Percentiles rank a stretch among this genome's conserved stretches.
Conservation (phyloP, 2,329 filamentous ascomycete genomes). For the Orbilia ellipsospora region DNA sequence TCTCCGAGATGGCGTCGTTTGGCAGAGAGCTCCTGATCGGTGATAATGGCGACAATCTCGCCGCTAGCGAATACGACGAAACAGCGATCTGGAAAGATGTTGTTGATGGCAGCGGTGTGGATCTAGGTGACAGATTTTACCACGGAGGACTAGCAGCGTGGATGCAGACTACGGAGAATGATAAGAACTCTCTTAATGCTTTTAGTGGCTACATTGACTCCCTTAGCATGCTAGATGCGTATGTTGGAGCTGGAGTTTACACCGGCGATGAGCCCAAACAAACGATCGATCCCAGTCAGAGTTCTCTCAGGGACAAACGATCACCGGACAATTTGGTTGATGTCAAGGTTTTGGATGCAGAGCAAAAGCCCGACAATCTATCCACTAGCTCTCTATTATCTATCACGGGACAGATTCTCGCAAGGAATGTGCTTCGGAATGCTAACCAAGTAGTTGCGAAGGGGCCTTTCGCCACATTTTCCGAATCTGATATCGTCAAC, state of each 20-base stretch:
- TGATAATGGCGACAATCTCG: constrained; percentile 59
- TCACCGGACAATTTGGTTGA: constrained; percentile 30
- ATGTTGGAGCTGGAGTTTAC: neutral
- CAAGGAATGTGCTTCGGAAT: constrained; percentile 34
- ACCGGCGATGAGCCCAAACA: constrained; percentile 7
- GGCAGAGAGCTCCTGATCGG: constrained; percentile 69
- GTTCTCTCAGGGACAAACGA: constrained; percentile 23
- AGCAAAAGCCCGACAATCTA: constrained; percentile 31
- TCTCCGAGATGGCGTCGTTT: constrained; percentile 80
- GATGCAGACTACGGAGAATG: constrained; percentile 63
- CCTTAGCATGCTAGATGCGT: constrained; percentile 31
- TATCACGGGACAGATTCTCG: constrained; percentile 31
- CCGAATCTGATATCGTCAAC: constrained; percentile 30
- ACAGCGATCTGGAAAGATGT: constrained; percentile 73
- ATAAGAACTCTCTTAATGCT: constrained; percentile 8
- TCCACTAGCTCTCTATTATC: constrained; percentile 40
- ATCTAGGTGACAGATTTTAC: constrained; percentile 68
- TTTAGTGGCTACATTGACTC: constrained; percentile 52
- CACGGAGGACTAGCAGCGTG: constrained; percentile 63
- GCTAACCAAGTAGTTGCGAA: neutral
- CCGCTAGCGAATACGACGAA: constrained; percentile 65
- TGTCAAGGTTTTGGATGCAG: constrained; percentile 32
- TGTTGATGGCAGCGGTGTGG: constrained; percentile 76
- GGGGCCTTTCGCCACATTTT: constrained; percentile 15
- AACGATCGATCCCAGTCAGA: constrained; percentile 9